These are phyloP conservation scores for Noccaea caerulescens DNA, from an alignment of 345 rosid genomes.

Conservation along the genomic window DNA sequence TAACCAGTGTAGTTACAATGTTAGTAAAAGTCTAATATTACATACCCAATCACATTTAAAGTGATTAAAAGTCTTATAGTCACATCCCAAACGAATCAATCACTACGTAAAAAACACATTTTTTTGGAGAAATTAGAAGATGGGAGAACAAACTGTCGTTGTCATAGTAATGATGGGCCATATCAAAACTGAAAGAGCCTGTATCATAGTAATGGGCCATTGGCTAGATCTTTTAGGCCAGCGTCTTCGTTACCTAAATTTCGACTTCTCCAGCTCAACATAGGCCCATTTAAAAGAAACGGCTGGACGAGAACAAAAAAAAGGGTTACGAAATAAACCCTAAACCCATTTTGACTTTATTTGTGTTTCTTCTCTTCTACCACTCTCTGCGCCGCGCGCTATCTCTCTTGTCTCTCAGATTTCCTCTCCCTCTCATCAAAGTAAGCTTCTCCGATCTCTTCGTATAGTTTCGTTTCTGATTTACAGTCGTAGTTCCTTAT, in stretches of 20 bases:
- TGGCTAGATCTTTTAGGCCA: background rate
- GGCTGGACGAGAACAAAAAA: background rate
- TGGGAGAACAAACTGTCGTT: too few species aligned
- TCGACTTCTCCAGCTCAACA: background rate
- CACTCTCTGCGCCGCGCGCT: slow-evolving; percentile 26
- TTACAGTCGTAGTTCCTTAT: background rate
- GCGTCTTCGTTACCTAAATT: background rate
- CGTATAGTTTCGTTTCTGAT: background rate
- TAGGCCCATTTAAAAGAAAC: background rate
- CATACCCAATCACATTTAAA: too few species aligned
- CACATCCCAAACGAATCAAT: too few species aligned
- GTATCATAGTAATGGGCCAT: too few species aligned
- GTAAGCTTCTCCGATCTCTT: slow-evolving; percentile 34
- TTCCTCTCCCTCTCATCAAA: slow-evolving; percentile 23
- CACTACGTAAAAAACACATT: too few species aligned
- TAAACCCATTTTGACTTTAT: slow-evolving; percentile 21
- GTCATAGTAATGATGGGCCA: too few species aligned
- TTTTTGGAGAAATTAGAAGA: too few species aligned
- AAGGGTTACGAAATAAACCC: slow-evolving; percentile 34
- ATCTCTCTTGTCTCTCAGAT: slow-evolving; percentile 6
- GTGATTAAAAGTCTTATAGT: too few species aligned
- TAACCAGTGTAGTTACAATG: too few species aligned
- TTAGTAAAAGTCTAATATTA: too few species aligned
- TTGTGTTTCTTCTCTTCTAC: background rate
- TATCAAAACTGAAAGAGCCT: too few species aligned